These are phyloP conservation scores for Diaporthe australafricana DNA, from an alignment of 2,329 filamentous ascomycete species.

Conservation along the genomic window DNA sequence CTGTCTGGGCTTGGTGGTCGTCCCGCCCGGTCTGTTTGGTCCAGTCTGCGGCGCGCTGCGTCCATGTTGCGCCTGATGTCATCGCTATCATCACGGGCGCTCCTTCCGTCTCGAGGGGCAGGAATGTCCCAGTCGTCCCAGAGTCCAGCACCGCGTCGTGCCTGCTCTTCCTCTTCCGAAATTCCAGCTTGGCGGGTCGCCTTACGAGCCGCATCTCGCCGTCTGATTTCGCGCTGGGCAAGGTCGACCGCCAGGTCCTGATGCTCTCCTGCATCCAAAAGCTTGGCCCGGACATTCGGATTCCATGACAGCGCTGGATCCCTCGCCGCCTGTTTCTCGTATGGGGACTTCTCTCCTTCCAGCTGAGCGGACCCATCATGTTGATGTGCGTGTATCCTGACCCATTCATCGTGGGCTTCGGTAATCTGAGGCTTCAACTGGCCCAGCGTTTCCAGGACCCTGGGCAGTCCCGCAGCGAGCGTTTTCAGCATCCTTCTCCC, in stretches of 20 bases:
- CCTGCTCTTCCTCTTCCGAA: slow-evolving; percentile 66
- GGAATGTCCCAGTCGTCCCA: slow-evolving; percentile 57
- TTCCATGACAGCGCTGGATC: slow-evolving; percentile 70
- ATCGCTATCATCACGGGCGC: slow-evolving; percentile 52
- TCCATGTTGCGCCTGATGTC: slow-evolving; percentile 65
- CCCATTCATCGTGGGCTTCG: slow-evolving; percentile 76
- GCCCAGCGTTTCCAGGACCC: slow-evolving; percentile 79
- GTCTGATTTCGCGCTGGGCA: slow-evolving; percentile 77
- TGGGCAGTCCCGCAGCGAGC: slow-evolving; percentile 61
- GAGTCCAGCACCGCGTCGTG: slow-evolving; percentile 59
- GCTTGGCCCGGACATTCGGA: slow-evolving; percentile 56
- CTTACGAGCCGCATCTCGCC: slow-evolving; percentile 72
- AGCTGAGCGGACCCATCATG: slow-evolving; percentile 39
- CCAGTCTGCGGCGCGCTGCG: slow-evolving; percentile 59
- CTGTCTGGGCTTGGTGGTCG: slow-evolving; percentile 31
- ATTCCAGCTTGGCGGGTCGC: slow-evolving; percentile 69
- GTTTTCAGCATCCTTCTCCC: slow-evolving; percentile 71
- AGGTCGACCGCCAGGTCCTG: slow-evolving; percentile 81
- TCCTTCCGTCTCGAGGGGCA: slow-evolving; percentile 33
- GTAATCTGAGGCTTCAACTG: slow-evolving; percentile 83
- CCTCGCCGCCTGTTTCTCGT: slow-evolving; percentile 61
- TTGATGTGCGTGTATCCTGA: slow-evolving; percentile 60
- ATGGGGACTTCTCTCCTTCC: slow-evolving; percentile 46
- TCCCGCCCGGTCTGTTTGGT: slow-evolving; percentile 47
- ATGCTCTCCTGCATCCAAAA: slow-evolving; percentile 78